phyloP scores from a whole-genome alignment of 2,329 filamentous ascomycete genomes.

The Penicillium sp. region DNA sequence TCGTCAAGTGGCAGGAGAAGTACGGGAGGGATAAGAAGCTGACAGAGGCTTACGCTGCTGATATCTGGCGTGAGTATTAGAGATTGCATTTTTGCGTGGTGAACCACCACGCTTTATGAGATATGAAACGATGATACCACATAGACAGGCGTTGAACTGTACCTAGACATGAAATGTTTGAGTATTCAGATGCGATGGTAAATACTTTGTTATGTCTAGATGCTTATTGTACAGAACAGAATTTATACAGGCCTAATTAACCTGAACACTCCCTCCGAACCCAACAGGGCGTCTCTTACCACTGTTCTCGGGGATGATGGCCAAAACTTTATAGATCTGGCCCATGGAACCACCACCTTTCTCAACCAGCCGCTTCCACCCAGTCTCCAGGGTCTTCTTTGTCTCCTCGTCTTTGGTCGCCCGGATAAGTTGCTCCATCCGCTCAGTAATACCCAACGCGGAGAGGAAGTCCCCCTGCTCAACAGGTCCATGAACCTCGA shows the following conservation, averaged over 20 bases:
- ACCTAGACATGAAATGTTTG: not conserved
- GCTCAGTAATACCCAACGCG: slow-evolving; percentile 74
- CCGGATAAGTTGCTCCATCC: slow-evolving; percentile 63
- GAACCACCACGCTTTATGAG: slow-evolving; percentile 8
- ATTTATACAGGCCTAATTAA: slow-evolving; percentile 7
- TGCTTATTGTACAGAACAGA: slow-evolving; percentile 10
- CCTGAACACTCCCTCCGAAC: slow-evolving; percentile 66
- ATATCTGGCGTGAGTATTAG: slow-evolving; percentile 66
- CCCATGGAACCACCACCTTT: slow-evolving; percentile 82
- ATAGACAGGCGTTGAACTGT: not conserved
- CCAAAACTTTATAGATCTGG: slow-evolving; percentile 86
- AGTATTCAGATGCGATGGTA: not conserved
- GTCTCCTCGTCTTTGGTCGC: slow-evolving; percentile 47
- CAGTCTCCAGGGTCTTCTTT: slow-evolving; percentile 60
- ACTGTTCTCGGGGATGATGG: slow-evolving; percentile 76
- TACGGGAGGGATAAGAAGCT: slow-evolving; percentile 70
- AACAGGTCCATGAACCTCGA: slow-evolving; percentile 90
- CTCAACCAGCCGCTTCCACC: slow-evolving; percentile 81
- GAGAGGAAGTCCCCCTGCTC: slow-evolving; percentile 76
- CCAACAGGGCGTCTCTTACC: slow-evolving; percentile 75
- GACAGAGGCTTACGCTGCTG: slow-evolving; percentile 78
- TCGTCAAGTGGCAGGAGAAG: slow-evolving; percentile 80
- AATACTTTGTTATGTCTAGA: not conserved
- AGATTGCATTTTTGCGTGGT: not conserved
- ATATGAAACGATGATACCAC: slow-evolving; percentile 17